Percentiles rank a stretch among this genome's conserved stretches.
These are phyloP conservation scores for Moniliophthora roreri DNA, from an alignment of 1,284 basidiomycete genomes.

Conservation along the genomic window DNA sequence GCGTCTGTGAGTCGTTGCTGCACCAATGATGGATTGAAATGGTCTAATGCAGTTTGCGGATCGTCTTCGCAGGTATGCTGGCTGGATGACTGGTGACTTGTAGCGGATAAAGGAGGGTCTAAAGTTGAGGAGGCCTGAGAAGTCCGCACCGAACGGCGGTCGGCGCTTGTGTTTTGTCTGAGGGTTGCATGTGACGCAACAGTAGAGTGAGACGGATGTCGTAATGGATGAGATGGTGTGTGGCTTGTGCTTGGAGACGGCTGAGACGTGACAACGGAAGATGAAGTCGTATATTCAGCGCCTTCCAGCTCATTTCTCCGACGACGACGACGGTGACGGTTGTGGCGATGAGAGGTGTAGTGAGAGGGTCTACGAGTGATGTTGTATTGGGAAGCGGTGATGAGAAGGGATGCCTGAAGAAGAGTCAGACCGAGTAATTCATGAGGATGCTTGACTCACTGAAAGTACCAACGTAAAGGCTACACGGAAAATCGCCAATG, in stretches of 20 bases:
- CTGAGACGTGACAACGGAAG: not conserved
- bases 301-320: not conserved
- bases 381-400: not conserved
- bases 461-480: conserved; percentile 46
- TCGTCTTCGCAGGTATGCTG: conserved; percentile 7
- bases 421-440: not conserved
- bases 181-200: conserved; percentile 16
- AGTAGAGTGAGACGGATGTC: conserved; percentile 29
- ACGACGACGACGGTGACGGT: not conserved
- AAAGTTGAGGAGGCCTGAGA: not conserved
- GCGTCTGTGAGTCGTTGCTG: conserved; percentile 2
- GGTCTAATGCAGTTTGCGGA: not conserved
- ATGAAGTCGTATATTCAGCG: not conserved
- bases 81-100: not conserved
- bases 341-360: not conserved
- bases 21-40: not conserved
- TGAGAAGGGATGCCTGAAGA: not conserved
- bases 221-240: conserved; percentile 13
- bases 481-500: conserved; percentile 49
- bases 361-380: not conserved
- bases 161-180: conserved; percentile 8
- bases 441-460: conserved; percentile 38
- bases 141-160: conserved; percentile 10
- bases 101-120: not conserved
- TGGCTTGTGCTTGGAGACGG: not conserved